Conservation (phyloP, 2,329 filamentous ascomycete genomes). For the Scopulariopsis brevicaulis region DNA sequence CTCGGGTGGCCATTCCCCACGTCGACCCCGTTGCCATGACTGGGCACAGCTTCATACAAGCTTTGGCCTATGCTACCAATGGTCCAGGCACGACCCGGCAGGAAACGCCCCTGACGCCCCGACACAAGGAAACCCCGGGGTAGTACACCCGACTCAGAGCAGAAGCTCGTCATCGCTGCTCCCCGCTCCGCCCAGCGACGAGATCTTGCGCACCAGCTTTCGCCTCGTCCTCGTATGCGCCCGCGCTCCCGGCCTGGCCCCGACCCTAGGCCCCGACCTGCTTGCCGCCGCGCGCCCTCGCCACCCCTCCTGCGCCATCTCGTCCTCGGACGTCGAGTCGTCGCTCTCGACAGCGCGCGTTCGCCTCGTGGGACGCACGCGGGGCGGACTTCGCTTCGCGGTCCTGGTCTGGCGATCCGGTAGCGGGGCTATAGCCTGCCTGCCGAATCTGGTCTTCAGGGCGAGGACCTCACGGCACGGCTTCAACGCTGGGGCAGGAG, state of each 20-base stretch:
- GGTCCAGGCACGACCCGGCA: no score
- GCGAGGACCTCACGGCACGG: not conserved
- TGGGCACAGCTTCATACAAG: no score
- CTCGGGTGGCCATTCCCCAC: not conserved
- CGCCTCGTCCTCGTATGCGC: not conserved
- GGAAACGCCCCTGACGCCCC: not conserved
- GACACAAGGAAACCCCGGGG: not conserved
- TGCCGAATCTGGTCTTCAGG: not conserved
- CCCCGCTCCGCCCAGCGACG: not conserved
- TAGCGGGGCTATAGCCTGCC: not conserved
- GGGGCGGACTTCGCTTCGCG: not conserved
- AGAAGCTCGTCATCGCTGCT: slow-evolving; percentile 4
- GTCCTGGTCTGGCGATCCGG: not conserved
- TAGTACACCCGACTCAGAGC: not conserved
- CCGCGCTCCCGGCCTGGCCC: not conserved
- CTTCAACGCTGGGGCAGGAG: not conserved
- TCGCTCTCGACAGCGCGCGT: not conserved
- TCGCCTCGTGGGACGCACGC: not conserved
- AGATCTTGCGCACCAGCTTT: slow-evolving; percentile 3
- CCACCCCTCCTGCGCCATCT: not conserved
- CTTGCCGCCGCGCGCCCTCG: not conserved
- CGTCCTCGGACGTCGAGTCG: not conserved
- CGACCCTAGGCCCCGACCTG: not conserved
- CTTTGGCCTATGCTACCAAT: no score
- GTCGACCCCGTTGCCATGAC: not conserved